Base-by-base conservation (phyloP, 345 rosid species). In the Acer campestre region DNA sequence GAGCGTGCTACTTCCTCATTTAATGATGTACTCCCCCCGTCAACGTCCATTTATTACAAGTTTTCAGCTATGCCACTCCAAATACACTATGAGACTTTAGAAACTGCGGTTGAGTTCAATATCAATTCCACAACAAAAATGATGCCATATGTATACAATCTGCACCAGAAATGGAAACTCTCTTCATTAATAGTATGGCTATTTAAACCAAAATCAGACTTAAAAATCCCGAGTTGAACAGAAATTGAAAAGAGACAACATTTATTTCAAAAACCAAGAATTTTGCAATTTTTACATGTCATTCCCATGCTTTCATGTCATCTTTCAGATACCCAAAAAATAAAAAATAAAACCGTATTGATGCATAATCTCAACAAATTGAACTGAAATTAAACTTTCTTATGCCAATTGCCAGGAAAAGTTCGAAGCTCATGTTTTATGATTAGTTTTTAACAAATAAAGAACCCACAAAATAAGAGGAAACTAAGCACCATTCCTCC, bases 31-130 rank as follows among this genome's bases (percentile, higher is more conserved):
- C 69, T 80, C 22, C 72, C 83, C 69, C 82, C 84, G 25, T 83
- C 89, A 73, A 79, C 82, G 25, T 88, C 88, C 88, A 86, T 85
- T 82, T 77, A 58, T 75, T 42, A 44, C 5, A 68, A 80, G 42
- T 42, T 4, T 65, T 46, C 62, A 73, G 55, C 66, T 44, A 62
- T 31, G 46, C 22, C 40, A 16, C 48, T 18, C 23, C 68, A 13
- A 53, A 82, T 12, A 76, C 40, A 75, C 31, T 42, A 55, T 23
- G 78, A 64, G 79, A 74, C 78, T 70, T 22, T 68, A 25, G 69
- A 29, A 61, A 35, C 71, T 71, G 73, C 11, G 48, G 29, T 58
- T 13, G 55, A 29, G 31, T 74, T 77, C 78, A 5, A 63, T 58
- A 22, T 38, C 35, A 31, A 35, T 62, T 58, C 22, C 35, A 20